phyloP scores from a whole-genome alignment of 805 yeast genomes.

The Teunomyces tritomae region DNA sequence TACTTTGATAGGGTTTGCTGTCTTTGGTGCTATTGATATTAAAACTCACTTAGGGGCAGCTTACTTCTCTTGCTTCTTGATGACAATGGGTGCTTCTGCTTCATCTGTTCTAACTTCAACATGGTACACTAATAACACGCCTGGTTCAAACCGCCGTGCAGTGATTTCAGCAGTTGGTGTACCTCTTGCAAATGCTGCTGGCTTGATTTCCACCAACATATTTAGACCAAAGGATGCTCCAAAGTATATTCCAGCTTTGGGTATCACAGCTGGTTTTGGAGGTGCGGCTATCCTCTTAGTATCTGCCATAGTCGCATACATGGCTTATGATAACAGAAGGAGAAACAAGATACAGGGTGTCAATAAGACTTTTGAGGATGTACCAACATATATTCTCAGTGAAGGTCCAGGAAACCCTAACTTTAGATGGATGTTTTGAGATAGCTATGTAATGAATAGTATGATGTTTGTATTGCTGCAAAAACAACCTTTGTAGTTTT shows the following conservation, averaged over 20 bases:
- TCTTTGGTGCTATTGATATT: conserved; percentile 45
- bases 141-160: conserved; percentile 45
- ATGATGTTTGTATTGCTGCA: neutral
- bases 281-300: conserved; percentile 28
- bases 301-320: conserved; percentile 24
- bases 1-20: conserved; percentile 46
- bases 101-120: conserved; percentile 50
- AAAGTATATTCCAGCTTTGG: conserved; percentile 28
- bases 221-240: conserved; percentile 33
- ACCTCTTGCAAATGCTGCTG: conserved; percentile 32
- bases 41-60: conserved; percentile 37
- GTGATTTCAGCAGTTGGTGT: conserved; percentile 47
- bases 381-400: conserved; percentile 40
- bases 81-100: conserved; percentile 50
- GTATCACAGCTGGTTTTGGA: conserved; percentile 30
- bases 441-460: neutral
- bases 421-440: conserved; percentile 46
- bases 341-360: conserved; percentile 41
- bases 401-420: conserved; percentile 46
- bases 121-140: conserved; percentile 51
- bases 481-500: conserved; percentile 2
- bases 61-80: conserved; percentile 43
- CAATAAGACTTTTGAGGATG: conserved; percentile 34
- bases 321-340: conserved; percentile 42
- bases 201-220: conserved; percentile 30